A percentile compares a stretch with the other conserved stretches of the same genome.
phyloP scores from a whole-genome alignment of 2,329 filamentous ascomycete genomes.

The Fusarium brachygibbosum region DNA sequence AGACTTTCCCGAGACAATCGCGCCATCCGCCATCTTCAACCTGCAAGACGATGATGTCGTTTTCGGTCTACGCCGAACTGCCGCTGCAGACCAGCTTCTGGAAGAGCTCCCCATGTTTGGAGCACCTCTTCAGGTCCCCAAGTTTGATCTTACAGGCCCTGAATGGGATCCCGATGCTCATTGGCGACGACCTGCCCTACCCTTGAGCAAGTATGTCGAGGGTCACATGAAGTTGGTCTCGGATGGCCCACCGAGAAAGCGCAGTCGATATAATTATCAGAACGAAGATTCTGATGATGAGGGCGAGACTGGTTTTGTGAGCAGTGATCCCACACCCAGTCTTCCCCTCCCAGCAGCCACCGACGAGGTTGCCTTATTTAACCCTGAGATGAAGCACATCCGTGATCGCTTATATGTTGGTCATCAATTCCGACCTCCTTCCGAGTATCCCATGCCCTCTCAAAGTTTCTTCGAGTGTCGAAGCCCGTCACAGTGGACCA shows the following conservation, averaged over 20 bases:
- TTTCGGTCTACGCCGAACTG: constrained; percentile 80
- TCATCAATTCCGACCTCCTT: constrained; percentile 93
- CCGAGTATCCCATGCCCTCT: constrained; percentile 90
- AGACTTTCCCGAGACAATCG: constrained; percentile 63
- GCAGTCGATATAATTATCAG: constrained; percentile 84
- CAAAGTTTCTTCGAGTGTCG: constrained; percentile 92
- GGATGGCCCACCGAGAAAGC: constrained; percentile 77
- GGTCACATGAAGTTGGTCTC: constrained; percentile 80
- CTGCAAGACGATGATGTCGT: constrained; percentile 85
- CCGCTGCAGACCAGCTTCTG: constrained; percentile 81
- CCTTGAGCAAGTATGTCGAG: constrained; percentile 88
- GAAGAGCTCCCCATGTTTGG: constrained; percentile 86
- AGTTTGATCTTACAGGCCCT: constrained; percentile 68
- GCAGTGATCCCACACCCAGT: constrained; percentile 62
- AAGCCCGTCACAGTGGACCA: constrained; percentile 90
- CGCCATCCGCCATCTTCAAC: constrained; percentile 85
- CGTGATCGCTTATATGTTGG: constrained; percentile 90
- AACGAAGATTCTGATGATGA: constrained; percentile 78
- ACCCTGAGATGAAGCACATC: constrained; percentile 88
- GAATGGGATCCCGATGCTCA: constrained; percentile 75
- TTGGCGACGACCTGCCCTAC: constrained; percentile 83
- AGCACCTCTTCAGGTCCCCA: constrained; percentile 70
- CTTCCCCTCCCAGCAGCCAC: constrained; percentile 75
- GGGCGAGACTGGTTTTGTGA: constrained; percentile 67
- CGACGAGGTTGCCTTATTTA: constrained; percentile 86